Base-by-base conservation (phyloP, 768 basidiomycete genomes). In the Boletellus emodensis region DNA sequence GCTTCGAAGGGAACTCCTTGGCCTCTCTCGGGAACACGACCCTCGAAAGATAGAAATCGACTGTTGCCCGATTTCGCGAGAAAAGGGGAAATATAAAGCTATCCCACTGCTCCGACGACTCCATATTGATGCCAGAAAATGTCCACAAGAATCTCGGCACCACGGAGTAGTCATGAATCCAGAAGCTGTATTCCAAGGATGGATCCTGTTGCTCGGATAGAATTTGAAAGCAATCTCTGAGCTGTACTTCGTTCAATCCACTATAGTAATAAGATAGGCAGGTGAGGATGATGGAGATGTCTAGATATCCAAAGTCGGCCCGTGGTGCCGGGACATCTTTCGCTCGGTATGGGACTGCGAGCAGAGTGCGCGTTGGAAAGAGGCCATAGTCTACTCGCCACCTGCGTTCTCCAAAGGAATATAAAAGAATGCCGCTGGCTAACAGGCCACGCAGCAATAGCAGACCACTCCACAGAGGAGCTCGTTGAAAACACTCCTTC, bases 371-470 rank as follows among this genome's bases (percentile, higher is more conserved):
- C 1, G 26, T 22, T 2, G 33, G 36, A 20, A 14, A 32, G 32
- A 47, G 45, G n/a, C 51, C 65, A 44, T 66, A 66, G 46, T 66
- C 58, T 11, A 66, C 64, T 1, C 65, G 37, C 60, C 60, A 66
- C 15, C 64, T 44, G 12, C 55, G 46, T 34, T 66, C 62, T 22
- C 34, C 52, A 6, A 66, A 41, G 26, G 40, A 47, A 40, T 48
- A 55, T 5, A 58, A 17, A 1, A 66, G 53, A 14, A 63, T 52
- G 2, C 60, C 65, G 22, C 33, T 54, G 13, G 55, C 57, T 2
- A 71, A 34, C 22, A 71, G 55, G 4, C 69, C 69, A 20, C 70
- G 69, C 15, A 71, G 43, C 8, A 69, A 48, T 10, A 71, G 47
- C 4, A 71, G 40, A 15, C 47, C 49, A 4, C 30, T 13, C 56